Evolutionary conservation across 2,329 filamentous ascomycete genomes (phyloP), one percentile per base, ranked within the genome.

Genomic region (Trichocomaceae sp.): DNA sequence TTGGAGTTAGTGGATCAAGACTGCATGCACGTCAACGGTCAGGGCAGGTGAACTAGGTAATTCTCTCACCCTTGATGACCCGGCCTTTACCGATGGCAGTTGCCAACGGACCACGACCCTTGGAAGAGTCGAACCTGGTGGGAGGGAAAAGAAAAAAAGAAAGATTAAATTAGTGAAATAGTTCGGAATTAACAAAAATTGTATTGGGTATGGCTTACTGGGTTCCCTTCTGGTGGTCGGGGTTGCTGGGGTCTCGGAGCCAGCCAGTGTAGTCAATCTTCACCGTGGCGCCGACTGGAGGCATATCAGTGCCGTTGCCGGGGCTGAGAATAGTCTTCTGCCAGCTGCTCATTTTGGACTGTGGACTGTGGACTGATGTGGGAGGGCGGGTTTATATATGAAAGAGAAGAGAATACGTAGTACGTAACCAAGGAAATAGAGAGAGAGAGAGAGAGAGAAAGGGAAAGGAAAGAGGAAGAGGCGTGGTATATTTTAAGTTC

Each of bases 181-280:
- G n/a, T n/a, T n/a, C n/a, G n/a, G n/a, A 26, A 26, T 26, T 26
- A 26, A 47, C 39, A 45, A 47, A 35, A 15, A 49, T 26, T 26
- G 23, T 3, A 26, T 26, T 26, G 23, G 23, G 29, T 15, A 22
- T 37, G 10, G 37, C 53, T n/a, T 77, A 95, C 90, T 90, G 69
- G 23, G 71, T 74, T 65, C 91, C 91, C 80, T 81, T 82, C 61
- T 61, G 67, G 60, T 87, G 83, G 66, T 82, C 77, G 17, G 80
- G 72, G 69, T 82, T 74, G 60, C 67, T 74, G 20, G 76, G 66
- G 66, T 95, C 85, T 74, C 86, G 87, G 60, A 97, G 80, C 75
- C 79, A 96, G 65, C 93, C 93, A 42, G 87, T 93, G 80, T 97
- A 97, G 75, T 93, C 83, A 68, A 97, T 95, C 67, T 81, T 83